Evolutionary conservation across 2,329 filamentous ascomycete species (phyloP).

Genomic region (Fusarium austroafricanum): DNA sequence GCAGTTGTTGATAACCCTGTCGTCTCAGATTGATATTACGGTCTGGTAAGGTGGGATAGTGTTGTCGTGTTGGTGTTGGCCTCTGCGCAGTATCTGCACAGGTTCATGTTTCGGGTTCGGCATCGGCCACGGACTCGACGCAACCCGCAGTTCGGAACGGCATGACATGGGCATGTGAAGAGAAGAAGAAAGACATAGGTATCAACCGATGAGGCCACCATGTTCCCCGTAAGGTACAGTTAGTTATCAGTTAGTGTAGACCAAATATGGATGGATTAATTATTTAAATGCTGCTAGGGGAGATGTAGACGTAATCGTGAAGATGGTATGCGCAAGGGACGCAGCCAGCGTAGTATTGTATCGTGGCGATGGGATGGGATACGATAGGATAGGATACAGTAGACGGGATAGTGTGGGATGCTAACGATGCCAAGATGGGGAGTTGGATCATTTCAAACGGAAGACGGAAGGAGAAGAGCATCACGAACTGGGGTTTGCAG

Average conservation of each 20-base stretch:
- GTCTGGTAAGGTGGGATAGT: constrained; percentile 1
- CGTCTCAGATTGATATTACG: constrained; percentile 6
- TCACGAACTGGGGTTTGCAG: constrained; percentile 16
- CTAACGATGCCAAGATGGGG: constrained; percentile 38
- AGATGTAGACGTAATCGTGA: constrained; percentile 32
- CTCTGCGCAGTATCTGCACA: constrained; percentile 23
- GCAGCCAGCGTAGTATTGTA: constrained; percentile 3
- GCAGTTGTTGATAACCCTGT: constrained; percentile 28
- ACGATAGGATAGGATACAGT: neutral
- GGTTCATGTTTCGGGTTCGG: constrained; percentile 21
- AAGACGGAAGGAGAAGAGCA: constrained; percentile 1
- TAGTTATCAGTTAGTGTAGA: neutral
- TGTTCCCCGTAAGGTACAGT: neutral
- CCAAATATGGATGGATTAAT: neutral
- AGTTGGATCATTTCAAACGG: constrained; percentile 20
- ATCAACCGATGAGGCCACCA: constrained; percentile 14
- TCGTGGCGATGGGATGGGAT: constrained; percentile 36
- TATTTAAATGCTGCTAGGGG: constrained; percentile 12
- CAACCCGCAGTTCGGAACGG: neutral
- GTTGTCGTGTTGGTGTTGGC: constrained; percentile 1
- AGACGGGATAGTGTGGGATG: constrained; percentile 3
- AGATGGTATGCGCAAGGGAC: neutral
- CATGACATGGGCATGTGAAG: constrained; percentile 29
- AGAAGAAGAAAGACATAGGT: neutral
- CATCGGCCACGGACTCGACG: neutral